A percentile compares a stretch with the other conserved stretches of the same genome.
Conservation (phyloP, 768 basidiomycete genomes). For the Serendipita sp. region DNA sequence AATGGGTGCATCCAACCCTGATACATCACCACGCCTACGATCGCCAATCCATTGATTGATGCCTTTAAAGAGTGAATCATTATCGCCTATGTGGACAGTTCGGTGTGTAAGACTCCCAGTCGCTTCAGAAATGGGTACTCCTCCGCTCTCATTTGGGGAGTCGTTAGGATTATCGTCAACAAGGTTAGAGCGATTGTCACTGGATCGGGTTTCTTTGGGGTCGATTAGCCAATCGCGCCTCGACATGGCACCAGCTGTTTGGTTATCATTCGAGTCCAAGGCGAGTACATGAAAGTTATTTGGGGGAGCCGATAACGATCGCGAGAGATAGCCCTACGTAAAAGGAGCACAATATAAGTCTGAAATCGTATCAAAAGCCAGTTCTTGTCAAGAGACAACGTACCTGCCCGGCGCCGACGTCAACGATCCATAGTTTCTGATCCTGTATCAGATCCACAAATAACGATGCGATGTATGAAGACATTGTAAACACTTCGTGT, state of each 20-base stretch:
- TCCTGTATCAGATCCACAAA: slow-evolving; percentile 10
- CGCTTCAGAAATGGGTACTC: no score
- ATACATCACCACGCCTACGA: slow-evolving; percentile 8
- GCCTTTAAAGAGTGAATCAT: slow-evolving; percentile 28
- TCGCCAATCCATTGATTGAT: slow-evolving; percentile 37
- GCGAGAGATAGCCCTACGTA: slow-evolving; percentile 46
- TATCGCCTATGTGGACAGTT: slow-evolving; percentile 35
- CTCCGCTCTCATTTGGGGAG: no score
- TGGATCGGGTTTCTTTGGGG: no score
- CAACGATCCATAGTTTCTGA: slow-evolving; percentile 29
- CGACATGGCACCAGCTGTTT: slow-evolving; percentile 29
- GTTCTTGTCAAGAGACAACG: slow-evolving; percentile 8
- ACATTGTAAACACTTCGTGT: slow-evolving; percentile 56
- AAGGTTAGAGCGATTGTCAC: no score
- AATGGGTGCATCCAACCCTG: slow-evolving; percentile 9
- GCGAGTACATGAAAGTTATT: slow-evolving; percentile 39
- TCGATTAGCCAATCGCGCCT: not conserved
- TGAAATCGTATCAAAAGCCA: no score
- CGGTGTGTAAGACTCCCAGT: slow-evolving; percentile 32
- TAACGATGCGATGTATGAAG: slow-evolving; percentile 31
- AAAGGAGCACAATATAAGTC: no score
- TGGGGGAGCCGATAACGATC: slow-evolving; percentile 23
- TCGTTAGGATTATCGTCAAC: no score
- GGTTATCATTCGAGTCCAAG: slow-evolving; percentile 43
- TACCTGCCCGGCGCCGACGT: slow-evolving; percentile 62